Conservation (phyloP, 768 basidiomycete species). For the Crepidotus variabilis region DNA sequence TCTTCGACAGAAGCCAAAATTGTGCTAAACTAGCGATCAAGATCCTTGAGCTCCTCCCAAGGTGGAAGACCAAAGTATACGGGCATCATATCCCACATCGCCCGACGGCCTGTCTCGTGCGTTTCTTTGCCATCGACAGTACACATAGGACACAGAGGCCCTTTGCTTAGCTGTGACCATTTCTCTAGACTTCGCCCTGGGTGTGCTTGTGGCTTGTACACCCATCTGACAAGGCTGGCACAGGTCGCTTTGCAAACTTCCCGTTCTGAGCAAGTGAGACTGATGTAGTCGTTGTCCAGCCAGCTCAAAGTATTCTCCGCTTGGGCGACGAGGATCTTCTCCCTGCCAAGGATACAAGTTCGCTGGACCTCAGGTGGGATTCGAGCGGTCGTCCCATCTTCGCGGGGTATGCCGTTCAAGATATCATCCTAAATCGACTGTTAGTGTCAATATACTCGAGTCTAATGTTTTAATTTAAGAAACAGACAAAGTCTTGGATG, state of each 20-base stretch:
- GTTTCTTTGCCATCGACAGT: background rate
- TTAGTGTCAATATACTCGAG: no score
- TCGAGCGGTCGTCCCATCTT: slow-evolving; percentile 1
- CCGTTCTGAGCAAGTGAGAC: background rate
- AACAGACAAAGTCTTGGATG: background rate
- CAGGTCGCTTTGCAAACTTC: background rate
- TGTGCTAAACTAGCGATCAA: background rate
- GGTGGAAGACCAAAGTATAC: slow-evolving; percentile 8
- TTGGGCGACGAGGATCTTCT: slow-evolving; percentile 3
- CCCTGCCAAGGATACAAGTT: slow-evolving; percentile 8
- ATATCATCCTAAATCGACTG: background rate
- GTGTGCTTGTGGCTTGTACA: background rate
- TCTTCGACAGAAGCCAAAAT: background rate
- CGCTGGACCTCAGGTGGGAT: slow-evolving; percentile 3
- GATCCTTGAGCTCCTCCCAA: slow-evolving; percentile 12
- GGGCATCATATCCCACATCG: slow-evolving; percentile 13
- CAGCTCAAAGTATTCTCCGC: slow-evolving; percentile 4
- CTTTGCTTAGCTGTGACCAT: background rate
- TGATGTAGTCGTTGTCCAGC: background rate
- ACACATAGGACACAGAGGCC: slow-evolving; percentile 1
- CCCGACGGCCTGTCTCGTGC: slow-evolving; percentile 1
- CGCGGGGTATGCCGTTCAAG: slow-evolving; percentile 3
- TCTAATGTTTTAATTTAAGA: background rate
- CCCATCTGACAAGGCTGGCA: background rate
- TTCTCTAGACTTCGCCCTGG: background rate